Percentiles rank a stretch among this genome's conserved stretches.
These are phyloP conservation scores for Ceratocystiopsis sp. DNA, from an alignment of 2,329 filamentous ascomycete species.

Conservation along the genomic window DNA sequence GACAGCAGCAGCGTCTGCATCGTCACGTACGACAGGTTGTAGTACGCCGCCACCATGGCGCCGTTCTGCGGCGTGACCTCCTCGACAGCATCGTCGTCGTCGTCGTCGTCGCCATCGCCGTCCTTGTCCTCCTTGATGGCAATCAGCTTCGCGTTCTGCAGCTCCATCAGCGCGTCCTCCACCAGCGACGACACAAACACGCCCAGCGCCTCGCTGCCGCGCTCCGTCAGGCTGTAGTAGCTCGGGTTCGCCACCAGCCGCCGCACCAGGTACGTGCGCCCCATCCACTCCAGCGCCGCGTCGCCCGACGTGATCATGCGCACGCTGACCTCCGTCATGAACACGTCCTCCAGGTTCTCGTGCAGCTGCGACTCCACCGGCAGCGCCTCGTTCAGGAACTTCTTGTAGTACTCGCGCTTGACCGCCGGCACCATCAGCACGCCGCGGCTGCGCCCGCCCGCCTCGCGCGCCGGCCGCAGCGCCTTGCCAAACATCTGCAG, in stretches of 20 bases:
- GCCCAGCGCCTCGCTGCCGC: slow-evolving; percentile 84
- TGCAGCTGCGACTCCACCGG: slow-evolving; percentile 91
- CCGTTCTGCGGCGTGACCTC: slow-evolving; percentile 79
- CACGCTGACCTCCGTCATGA: slow-evolving; percentile 92
- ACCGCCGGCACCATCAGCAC: slow-evolving; percentile 94
- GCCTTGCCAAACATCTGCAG: slow-evolving; percentile 97
- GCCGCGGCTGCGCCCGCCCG: slow-evolving; percentile 65
- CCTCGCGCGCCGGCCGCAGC: slow-evolving; percentile 60
- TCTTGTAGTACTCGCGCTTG: slow-evolving; percentile 96
- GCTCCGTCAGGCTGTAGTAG: slow-evolving; percentile 81
- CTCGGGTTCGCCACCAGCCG: slow-evolving; percentile 88
- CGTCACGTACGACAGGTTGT: slow-evolving; percentile 97
- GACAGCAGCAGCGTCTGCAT: slow-evolving; percentile 98
- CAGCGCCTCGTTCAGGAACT: slow-evolving; percentile 90
- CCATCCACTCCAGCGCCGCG: slow-evolving; percentile 95
- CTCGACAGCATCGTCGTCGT: slow-evolving; percentile 58
- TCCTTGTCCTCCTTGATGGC: slow-evolving; percentile 87
- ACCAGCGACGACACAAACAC: slow-evolving; percentile 88
- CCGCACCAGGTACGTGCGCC: slow-evolving; percentile 96
- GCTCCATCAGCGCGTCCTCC: slow-evolving; percentile 77
- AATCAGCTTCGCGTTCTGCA: slow-evolving; percentile 86
- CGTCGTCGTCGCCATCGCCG: slow-evolving; percentile 64
- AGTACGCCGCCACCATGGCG: slow-evolving; percentile 96
- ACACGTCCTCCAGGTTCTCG: slow-evolving; percentile 83
- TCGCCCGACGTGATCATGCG: slow-evolving; percentile 91